Conservation (phyloP, 1,284 basidiomycete genomes). For the Leccinum discolor region DNA sequence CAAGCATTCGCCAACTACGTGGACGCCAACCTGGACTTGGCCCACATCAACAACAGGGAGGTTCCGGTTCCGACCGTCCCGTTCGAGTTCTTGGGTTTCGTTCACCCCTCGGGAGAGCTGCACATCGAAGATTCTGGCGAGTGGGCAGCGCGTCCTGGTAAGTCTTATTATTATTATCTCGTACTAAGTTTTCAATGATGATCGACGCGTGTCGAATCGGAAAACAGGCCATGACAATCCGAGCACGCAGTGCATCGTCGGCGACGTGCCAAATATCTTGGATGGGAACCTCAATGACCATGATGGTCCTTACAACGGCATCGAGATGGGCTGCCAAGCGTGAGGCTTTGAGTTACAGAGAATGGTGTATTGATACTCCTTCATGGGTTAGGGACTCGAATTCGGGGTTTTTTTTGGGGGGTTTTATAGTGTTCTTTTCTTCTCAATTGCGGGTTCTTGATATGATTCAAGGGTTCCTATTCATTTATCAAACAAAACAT, state of each 20-base stretch:
- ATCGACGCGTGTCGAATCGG: not conserved
- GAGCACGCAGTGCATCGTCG: constrained; percentile 51
- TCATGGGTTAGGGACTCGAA: not conserved
- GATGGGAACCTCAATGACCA: constrained; percentile 28
- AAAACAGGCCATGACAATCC: constrained; percentile 57
- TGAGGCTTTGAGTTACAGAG: not conserved
- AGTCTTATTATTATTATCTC: not conserved
- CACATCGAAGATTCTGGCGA: constrained; percentile 51
- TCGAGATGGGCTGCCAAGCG: not conserved
- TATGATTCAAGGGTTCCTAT: not conserved
- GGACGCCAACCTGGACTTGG: constrained; percentile 45
- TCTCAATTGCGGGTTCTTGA: not conserved
- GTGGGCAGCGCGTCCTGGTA: constrained; percentile 52
- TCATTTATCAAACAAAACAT: not conserved
- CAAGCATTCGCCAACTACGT: constrained; percentile 62
- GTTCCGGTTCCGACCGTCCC: constrained; percentile 53
- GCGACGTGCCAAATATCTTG: constrained; percentile 49
- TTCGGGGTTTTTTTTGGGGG: not conserved
- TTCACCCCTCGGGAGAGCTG: constrained; percentile 59
- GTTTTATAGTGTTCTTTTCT: not conserved
- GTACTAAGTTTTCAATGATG: not conserved
- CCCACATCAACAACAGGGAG: constrained; percentile 54
- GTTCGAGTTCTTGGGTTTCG: constrained; percentile 51
- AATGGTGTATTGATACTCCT: not conserved
- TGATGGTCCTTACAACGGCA: not conserved